These are phyloP conservation scores for Trichoderma oligosporum DNA, from an alignment of 2,329 filamentous ascomycete species.

Conservation along the genomic window DNA sequence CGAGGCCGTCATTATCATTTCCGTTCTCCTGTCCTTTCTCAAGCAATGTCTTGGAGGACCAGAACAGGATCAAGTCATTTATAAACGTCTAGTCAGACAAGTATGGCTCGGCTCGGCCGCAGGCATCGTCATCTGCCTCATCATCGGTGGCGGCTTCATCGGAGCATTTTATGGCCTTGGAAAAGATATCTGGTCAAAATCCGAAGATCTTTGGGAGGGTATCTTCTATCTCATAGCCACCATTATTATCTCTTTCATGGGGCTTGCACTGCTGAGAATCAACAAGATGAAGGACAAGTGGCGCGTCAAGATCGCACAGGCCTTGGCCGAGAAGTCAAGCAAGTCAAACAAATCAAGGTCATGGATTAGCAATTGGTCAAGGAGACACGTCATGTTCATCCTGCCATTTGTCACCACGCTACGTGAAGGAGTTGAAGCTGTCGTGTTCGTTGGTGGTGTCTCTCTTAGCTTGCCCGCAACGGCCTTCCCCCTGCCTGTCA, in stretches of 20 bases:
- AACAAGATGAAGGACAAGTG: constrained; percentile 75
- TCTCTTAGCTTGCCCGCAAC: constrained; percentile 64
- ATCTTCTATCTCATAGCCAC: constrained; percentile 64
- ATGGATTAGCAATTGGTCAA: constrained; percentile 48
- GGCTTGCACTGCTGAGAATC: constrained; percentile 68
- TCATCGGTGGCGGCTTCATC: constrained; percentile 61
- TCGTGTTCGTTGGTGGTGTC: constrained; percentile 77
- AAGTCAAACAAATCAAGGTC: constrained; percentile 35
- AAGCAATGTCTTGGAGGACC: constrained; percentile 68
- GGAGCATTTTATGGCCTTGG: constrained; percentile 66
- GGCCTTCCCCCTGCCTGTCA: constrained; percentile 66
- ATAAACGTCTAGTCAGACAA: constrained; percentile 37
- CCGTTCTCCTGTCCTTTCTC: constrained; percentile 72
- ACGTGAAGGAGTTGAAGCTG: constrained; percentile 71
- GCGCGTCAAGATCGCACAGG: constrained; percentile 66
- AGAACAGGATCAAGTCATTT: constrained; percentile 45
- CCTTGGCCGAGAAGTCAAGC: constrained; percentile 48
- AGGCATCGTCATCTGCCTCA: constrained; percentile 58
- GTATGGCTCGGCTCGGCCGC: constrained; percentile 60
- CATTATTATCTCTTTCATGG: constrained; percentile 69
- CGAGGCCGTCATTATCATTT: constrained; percentile 75
- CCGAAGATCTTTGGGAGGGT: constrained; percentile 71
- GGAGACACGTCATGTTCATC: constrained; percentile 74
- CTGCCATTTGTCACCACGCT: constrained; percentile 76
- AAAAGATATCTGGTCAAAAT: constrained; percentile 55